Percentiles rank a stretch among this genome's conserved stretches.
phyloP scores from a whole-genome alignment of 257 asterid genomes.

The Jacaranda copaia region DNA sequence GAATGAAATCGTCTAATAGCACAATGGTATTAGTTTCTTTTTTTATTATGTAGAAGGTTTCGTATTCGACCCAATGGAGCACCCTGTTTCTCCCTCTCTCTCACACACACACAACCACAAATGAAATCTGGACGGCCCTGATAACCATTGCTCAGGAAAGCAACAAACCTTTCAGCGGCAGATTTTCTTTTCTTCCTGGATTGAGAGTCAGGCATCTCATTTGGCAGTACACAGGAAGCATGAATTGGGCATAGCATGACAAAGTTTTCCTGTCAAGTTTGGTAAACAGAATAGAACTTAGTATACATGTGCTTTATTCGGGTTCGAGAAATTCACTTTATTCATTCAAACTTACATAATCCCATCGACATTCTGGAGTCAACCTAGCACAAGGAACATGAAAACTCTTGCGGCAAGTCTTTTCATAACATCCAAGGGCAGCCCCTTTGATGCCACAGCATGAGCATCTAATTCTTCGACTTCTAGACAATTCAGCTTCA shows the following conservation, averaged over 20 bases:
- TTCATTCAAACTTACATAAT: slow-evolving; percentile 55
- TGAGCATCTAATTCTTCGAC: slow-evolving; percentile 76
- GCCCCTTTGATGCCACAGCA: slow-evolving; percentile 94
- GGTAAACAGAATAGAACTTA: slow-evolving; percentile 10
- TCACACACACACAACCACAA: too few relatives aligned
- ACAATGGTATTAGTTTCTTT: too few relatives aligned
- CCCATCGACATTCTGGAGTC: slow-evolving; percentile 91
- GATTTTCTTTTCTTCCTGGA: slow-evolving; percentile 51
- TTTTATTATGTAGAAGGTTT: too few relatives aligned
- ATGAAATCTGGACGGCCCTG: slow-evolving; percentile 1
- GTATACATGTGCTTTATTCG: slow-evolving; percentile 10
- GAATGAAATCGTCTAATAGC: neutral
- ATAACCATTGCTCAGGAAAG: slow-evolving; percentile 1
- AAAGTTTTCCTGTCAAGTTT: slow-evolving; percentile 73
- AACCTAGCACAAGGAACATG: slow-evolving; percentile 93
- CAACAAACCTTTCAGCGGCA: slow-evolving; percentile 53
- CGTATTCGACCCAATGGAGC: too few relatives aligned
- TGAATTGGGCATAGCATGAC: slow-evolving; percentile 90
- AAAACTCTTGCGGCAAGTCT: slow-evolving; percentile 87
- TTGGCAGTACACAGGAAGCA: slow-evolving; percentile 68
- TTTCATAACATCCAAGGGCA: slow-evolving; percentile 92
- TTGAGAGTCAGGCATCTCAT: slow-evolving; percentile 51
- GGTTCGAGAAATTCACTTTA: slow-evolving; percentile 8
- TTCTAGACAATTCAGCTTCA: slow-evolving; percentile 80
- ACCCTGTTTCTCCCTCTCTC: too few relatives aligned